Percentiles rank a stretch among this genome's conserved stretches.
Conservation (phyloP, 2,329 filamentous ascomycete genomes). For the Dryadomyces sulphureus region DNA sequence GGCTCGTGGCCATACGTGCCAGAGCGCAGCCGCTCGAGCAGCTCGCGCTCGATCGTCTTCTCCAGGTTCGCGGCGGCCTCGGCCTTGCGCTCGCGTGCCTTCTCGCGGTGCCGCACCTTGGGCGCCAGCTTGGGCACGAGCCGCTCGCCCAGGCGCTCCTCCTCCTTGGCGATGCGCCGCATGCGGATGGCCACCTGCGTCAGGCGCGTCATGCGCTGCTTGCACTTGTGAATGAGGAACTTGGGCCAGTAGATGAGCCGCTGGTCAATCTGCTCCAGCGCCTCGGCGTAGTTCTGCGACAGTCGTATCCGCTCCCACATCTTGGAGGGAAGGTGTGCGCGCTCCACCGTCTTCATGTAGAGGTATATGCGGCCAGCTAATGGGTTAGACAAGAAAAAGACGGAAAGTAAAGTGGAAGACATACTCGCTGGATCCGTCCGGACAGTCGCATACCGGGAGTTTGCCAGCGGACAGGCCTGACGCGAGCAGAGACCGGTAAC, state of each 20-base stretch:
- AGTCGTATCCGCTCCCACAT: constrained; percentile 91
- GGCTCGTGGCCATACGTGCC: constrained; percentile 92
- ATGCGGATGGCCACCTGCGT: constrained; percentile 79
- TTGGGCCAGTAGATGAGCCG: constrained; percentile 88
- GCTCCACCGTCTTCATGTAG: constrained; percentile 92
- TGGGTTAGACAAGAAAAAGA: neutral
- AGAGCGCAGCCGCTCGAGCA: constrained; percentile 79
- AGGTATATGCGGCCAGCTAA: constrained; percentile 56
- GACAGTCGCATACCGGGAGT: constrained; percentile 84
- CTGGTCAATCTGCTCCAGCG: constrained; percentile 74
- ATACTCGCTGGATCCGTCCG: constrained; percentile 51
- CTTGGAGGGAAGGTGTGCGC: constrained; percentile 74
- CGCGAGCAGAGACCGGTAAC: constrained; percentile 32
- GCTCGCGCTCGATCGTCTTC: constrained; percentile 84
- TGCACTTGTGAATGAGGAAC: constrained; percentile 73
- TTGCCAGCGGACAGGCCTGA: constrained; percentile 81
- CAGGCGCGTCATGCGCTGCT: constrained; percentile 82
- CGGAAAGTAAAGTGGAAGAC: constrained; percentile 1
- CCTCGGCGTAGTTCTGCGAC: constrained; percentile 79
- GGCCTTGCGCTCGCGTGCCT: constrained; percentile 53
- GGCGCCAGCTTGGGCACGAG: constrained; percentile 81
- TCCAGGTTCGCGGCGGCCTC: constrained; percentile 85
- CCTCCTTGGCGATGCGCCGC: constrained; percentile 72
- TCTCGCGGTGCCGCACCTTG: constrained; percentile 68
- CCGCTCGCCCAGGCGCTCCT: constrained; percentile 76